Base-by-base conservation (phyloP, 805 yeast species). In the Myxozyma lipomycoides region DNA sequence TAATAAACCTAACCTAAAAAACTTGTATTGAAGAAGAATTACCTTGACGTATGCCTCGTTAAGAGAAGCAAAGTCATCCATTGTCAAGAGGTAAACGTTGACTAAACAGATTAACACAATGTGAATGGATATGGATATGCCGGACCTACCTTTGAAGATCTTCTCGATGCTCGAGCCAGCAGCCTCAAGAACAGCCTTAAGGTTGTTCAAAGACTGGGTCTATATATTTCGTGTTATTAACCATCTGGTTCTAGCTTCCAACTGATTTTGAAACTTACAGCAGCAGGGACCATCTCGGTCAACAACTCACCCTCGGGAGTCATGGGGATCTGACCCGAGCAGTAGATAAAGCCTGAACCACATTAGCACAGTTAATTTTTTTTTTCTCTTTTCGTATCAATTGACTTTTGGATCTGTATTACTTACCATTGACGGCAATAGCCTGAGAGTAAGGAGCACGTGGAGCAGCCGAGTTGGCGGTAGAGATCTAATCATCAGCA, bases 401-500 rank as follows among this genome's bases (percentile, higher is more conserved):
- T 32, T 10, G 12, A 22, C 4, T 4, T 1, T 22, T 25, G 17
- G 15, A 12, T 18, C 9, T n/a, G 10, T 5, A 9, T 17, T 9
- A 6, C 40, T 38, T 48, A 67, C 73, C 79, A 69, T 86, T 87
- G 62, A 82, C 95, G 73, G 86, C 89, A 69, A 90, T 79, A 43
- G 98, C 98, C 71, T 93, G 98, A 25, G 96, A 87, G 71, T 91
- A 91, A 12, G 96, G 81, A 35, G 96, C 98, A 37, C 96, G 96
- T 55, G 98, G 96, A 52, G 95, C 89, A 61, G 98, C 98, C 34
- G 98, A 96, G 60, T 74, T 74, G 57, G 80, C 74, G 46, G 95
- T 81, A 62, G 77, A 75, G 52, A 87, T 56, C 61, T 51, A 39
- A 35, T 28, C 38, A 21, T 17, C n/a, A 23, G 25, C 82, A 40